Percentiles rank a stretch among this genome's conserved stretches.
phyloP scores from a whole-genome alignment of 306 rosid species.

The Astragalus membranaceus region DNA sequence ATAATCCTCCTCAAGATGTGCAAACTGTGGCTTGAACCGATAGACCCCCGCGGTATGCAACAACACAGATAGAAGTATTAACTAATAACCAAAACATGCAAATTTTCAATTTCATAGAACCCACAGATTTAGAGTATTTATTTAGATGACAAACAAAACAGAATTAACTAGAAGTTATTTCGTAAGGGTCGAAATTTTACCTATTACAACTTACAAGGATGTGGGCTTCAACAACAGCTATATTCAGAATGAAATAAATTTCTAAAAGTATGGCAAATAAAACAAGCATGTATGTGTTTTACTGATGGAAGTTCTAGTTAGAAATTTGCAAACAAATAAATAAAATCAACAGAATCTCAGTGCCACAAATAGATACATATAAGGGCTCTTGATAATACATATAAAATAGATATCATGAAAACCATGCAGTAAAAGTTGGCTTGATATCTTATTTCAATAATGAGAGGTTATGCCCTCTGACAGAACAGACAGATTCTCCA shows the following conservation, averaged over 20 bases:
- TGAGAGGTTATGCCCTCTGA: slow-evolving; percentile 3
- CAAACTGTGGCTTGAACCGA: slow-evolving; percentile 95
- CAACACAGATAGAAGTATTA: slow-evolving; percentile 8
- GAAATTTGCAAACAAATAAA: not conserved
- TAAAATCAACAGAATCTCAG: not conserved
- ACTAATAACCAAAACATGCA: not conserved
- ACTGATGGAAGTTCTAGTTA: not conserved
- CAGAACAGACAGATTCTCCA: not conserved
- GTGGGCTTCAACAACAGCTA: no score
- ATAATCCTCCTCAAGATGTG: slow-evolving; percentile 82
- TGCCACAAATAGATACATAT: slow-evolving; percentile 1
- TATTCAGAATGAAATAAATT: not conserved
- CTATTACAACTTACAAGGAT: no score
- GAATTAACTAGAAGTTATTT: no score
- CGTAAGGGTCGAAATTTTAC: no score
- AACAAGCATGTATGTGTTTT: not conserved
- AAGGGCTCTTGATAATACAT: not conserved
- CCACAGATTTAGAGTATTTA: no score
- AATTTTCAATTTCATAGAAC: not conserved
- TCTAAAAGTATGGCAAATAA: not conserved
- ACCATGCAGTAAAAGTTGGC: not conserved
- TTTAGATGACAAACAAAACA: no score
- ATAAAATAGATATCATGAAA: not conserved
- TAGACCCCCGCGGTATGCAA: slow-evolving; percentile 81
- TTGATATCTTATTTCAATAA: not conserved